Evolutionary conservation across 2,329 filamentous ascomycete species (phyloP), one percentile per base, ranked within the genome.

Genomic region (Stagonosporopsis vannaccii): DNA sequence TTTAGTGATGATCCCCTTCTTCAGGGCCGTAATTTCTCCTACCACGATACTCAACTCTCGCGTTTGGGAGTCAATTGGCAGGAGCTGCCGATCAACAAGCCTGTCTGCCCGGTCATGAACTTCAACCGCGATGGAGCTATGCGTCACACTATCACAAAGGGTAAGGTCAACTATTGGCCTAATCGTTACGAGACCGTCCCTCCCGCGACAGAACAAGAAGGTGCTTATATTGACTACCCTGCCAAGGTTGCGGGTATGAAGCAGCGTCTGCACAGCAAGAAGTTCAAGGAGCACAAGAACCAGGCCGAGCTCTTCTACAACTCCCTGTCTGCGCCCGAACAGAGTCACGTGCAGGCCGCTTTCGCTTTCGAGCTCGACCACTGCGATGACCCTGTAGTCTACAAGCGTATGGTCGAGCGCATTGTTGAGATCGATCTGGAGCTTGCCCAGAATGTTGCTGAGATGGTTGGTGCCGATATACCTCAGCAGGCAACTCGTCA

Each of bases 241-340:
- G 78, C 85, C 57, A 88, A 87, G 73, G 77, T 90, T 1, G 80
- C 79, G 4, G 90, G 90, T 3, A 86, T 90, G 71, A 94, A 95
- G 79, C 79, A 82, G 17, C 86, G 91, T 11, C 79, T 87, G 6
- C 81, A 85, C 55, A 90, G 86, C 61, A 82, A 82, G 63, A 94
- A 94, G 78, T 94, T 94, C 81, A 84, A 82, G 61, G 90, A 95
- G 59, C 90, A 94, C 71, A 85, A 85, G 75, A 87, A 84, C 45
- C 91, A 95, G 73, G 90, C 91, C 0, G 90, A 93, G 70, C 80
- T 94, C 1, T 95, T 95, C 79, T 94, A 87, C 79, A 94, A 94
- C 79, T 92, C 89, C 15, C 75, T 94, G 63, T 85, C 85, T 0
- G 77, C 82, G 0, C 79, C 85, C 3, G 91, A 94, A 75, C 87